Evolutionary conservation across 148 eudicot genomes (phyloP), one percentile per base, ranked within the genome.

Genomic region (Rheum nobile): DNA sequence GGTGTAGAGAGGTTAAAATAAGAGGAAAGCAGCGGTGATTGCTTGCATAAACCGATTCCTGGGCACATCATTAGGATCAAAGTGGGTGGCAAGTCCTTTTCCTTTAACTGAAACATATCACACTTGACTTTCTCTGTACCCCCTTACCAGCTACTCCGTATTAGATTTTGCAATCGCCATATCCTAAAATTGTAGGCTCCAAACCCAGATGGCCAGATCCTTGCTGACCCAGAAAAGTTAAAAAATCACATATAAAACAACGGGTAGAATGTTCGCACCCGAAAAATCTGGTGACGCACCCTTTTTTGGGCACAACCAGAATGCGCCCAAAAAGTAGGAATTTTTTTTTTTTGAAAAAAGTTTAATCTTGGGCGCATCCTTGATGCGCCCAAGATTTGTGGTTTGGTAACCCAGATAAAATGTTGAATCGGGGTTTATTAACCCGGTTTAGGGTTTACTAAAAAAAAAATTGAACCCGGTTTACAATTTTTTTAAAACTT

Each of bases 61-160:
- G 75, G 73, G 50, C 38, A 72, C 44, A 80, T 83, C 71, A 80
- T 83, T 75, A 77, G 70, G 54, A 41, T 67, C 29, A 68, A 47
- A 78, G 85, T 83, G 65, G 83, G 78, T 80, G 79, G 76, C 57
- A 67, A 72, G 81, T 83, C 79, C 76, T 75, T 76, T 77, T 83
- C 85, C 78, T 70, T 78, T 72, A 75, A 75, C 79, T 77, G 77
- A 80, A 75, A 21, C 5, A 26, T 71, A 22, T 22, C 55, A 43
- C 70, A 65, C 70, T 65, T 65, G 68, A 65, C 70, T 65, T 65
- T 65, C 70, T 65, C 9, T 32, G 9, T 65, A 65, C 70, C 16
- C 70, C 70, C 32, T 65, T 65, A 65, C 70, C 70, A 65, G 70
- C 70, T 26, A 65, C n/a, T n/a, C n/a, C n/a, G n/a, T n/a, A 61